These are phyloP conservation scores for Delitschia confertaspora DNA, from an alignment of 495 filamentous ascomycete species.

Conservation along the genomic window DNA sequence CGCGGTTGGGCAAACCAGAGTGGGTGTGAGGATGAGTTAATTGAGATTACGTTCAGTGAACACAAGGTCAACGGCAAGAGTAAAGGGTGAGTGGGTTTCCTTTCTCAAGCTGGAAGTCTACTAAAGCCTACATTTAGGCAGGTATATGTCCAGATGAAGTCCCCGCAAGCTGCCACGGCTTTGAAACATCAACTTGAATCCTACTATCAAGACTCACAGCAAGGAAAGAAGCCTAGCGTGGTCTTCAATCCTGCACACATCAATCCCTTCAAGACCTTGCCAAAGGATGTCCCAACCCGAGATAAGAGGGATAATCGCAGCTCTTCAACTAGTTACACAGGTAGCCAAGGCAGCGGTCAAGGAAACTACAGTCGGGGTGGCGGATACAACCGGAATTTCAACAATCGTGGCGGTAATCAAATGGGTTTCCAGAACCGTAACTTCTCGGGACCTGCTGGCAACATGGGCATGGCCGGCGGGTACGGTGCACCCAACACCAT, in stretches of 20 bases:
- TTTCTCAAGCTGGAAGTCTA: background rate
- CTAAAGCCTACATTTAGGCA: slow-evolving; percentile 47
- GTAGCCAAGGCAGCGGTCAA: slow-evolving; percentile 32
- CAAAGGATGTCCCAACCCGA: slow-evolving; percentile 79
- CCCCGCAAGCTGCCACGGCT: slow-evolving; percentile 76
- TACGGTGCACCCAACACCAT: slow-evolving; percentile 22
- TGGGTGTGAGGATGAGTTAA: slow-evolving; percentile 70
- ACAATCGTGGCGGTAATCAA: slow-evolving; percentile 28
- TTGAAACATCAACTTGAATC: slow-evolving; percentile 73
- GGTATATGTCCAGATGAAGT: slow-evolving; percentile 79
- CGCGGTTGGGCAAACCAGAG: slow-evolving; percentile 77
- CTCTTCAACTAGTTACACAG: slow-evolving; percentile 36
- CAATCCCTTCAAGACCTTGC: slow-evolving; percentile 86
- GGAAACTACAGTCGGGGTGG: slow-evolving; percentile 34
- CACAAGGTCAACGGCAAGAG: slow-evolving; percentile 99
- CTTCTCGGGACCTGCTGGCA: slow-evolving; percentile 37
- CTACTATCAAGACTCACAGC: slow-evolving; percentile 43
- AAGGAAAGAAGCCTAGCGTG: slow-evolving; percentile 59
- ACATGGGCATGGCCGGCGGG: slow-evolving; percentile 19
- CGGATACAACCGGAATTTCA: slow-evolving; percentile 29
- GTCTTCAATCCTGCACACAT: slow-evolving; percentile 65
- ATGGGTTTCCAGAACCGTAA: slow-evolving; percentile 40
- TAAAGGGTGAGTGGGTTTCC: slow-evolving; percentile 62
- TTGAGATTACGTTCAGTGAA: slow-evolving; percentile 91
- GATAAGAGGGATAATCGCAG: slow-evolving; percentile 43